Base-by-base conservation (phyloP, 495 filamentous ascomycete genomes). In the Penicillium psychrofluorescens region DNA sequence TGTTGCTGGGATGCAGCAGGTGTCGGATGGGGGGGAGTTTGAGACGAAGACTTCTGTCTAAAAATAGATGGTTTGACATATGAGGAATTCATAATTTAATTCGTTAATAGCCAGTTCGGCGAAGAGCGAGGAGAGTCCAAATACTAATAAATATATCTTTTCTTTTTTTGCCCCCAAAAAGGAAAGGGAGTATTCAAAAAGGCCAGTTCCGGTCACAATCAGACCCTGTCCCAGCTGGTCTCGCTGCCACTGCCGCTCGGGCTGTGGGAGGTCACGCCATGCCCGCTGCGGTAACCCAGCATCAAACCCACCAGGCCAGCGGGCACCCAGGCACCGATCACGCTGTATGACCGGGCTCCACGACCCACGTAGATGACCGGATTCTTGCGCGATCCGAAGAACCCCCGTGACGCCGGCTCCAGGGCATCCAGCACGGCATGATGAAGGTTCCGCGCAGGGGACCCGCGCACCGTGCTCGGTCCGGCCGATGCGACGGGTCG, bases 341-440 rank as follows among this genome's bases (percentile, higher is more conserved):
- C 67, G n/a, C 83, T 83, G 63, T 98, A 97, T 0, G 85, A 71
- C 37, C 80, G 60, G 10, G 86, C 87, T 6, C 92, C 94, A 38
- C 86, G 72, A 8, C 92, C 92, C 11, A 94, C 84, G 32, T 86
- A 79, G 46, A 86, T 73, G 2, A 84, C 74, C 8, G 71, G 60
- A 39, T 56, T 67, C 48, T 70, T 74, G 12, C 54, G 41, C 8
- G 38, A 57, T 38, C 70, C 76, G 14, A 73, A 63, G 8, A 68
- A 54, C 36, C 64, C 50, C 44, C 57, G 62, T 7, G 59, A 44
- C 0, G 57, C 41, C 22, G 71, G 62, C 41, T 88, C 83, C 16
- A 88, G 61, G 8, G 90, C 85, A 62, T 97, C 94, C 58, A 95
- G 88, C 13, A 98, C 81, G 8, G 86, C 82, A 49, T 86, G 77